Conservation (phyloP, 78 protist genomes). For the Reticulomyxa filosa region DNA sequence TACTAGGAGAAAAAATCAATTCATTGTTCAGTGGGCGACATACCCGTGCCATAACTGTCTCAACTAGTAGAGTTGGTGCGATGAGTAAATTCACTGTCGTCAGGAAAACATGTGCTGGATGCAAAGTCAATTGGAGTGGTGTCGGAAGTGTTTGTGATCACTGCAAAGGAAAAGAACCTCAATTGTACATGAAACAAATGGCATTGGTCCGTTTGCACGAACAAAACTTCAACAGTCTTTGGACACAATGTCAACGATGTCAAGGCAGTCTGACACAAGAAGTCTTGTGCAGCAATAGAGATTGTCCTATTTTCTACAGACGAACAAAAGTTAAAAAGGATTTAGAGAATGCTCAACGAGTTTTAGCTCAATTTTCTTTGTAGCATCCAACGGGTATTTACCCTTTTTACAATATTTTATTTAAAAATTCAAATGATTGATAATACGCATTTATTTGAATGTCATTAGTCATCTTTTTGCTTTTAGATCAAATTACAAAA, state of each 20-base stretch:
- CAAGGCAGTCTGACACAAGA: constrained; percentile 48
- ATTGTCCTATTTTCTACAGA: constrained; percentile 92
- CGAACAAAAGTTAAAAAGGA: constrained; percentile 84
- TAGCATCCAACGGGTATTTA: no score
- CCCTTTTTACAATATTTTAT: no score
- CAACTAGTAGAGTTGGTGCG: background rate
- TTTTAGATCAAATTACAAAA: no score
- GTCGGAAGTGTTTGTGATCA: background rate
- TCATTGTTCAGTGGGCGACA: background rate
- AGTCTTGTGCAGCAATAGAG: constrained; percentile 59
- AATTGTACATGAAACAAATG: background rate
- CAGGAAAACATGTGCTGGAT: background rate
- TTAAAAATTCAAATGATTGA: no score
- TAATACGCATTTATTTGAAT: no score
- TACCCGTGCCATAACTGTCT: background rate
- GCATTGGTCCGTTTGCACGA: constrained; percentile 20
- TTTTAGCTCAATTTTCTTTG: constrained; percentile 45
- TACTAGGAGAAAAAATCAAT: constrained; percentile 30
- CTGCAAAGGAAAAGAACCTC: background rate
- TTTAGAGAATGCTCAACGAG: constrained; percentile 32
- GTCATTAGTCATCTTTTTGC: no score
- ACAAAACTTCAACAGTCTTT: constrained; percentile 38
- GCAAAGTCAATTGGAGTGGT: constrained; percentile 13
- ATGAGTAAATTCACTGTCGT: background rate
- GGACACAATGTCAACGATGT: constrained; percentile 98